These are phyloP conservation scores for Fusarium longipes DNA, from an alignment of 2,329 filamentous ascomycete genomes.

Conservation along the genomic window DNA sequence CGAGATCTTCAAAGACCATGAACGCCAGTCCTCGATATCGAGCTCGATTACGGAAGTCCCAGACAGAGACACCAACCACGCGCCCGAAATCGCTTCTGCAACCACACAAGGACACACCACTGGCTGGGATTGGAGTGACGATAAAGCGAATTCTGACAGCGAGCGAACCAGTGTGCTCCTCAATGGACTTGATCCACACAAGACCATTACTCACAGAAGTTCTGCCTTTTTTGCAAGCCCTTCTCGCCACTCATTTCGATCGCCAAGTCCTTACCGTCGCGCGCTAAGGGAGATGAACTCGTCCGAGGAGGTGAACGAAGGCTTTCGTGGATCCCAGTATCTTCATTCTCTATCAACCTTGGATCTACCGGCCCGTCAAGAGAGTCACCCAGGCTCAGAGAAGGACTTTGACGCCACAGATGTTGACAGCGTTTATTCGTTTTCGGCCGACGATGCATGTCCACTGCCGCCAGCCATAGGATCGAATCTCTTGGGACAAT, in stretches of 20 bases:
- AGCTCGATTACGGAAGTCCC: constrained; percentile 8
- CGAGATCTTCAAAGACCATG: constrained; percentile 47
- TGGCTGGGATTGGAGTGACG: not conserved
- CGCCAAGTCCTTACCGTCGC: constrained; percentile 66
- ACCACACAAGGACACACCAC: not conserved
- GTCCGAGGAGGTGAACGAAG: constrained; percentile 42
- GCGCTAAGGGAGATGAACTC: constrained; percentile 58
- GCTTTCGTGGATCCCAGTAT: constrained; percentile 52
- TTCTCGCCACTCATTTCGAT: constrained; percentile 63
- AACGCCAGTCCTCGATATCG: not conserved
- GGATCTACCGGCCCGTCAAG: constrained; percentile 54
- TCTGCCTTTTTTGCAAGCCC: constrained; percentile 66
- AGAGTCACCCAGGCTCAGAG: constrained; percentile 56
- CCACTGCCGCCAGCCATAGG: not conserved
- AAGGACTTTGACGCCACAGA: constrained; percentile 53
- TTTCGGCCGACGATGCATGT: constrained; percentile 40
- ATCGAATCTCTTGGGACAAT: not conserved
- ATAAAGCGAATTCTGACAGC: not conserved
- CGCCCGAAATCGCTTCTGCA: not conserved
- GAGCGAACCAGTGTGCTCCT: not conserved
- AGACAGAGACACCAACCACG: not conserved
- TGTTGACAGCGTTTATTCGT: constrained; percentile 64
- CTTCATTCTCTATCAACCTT: constrained; percentile 55
- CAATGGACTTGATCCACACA: constrained; percentile 37
- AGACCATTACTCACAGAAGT: constrained; percentile 54